Conservation (phyloP, 371 early-diverging fungal species). For the Apophysomyces sp. region DNA sequence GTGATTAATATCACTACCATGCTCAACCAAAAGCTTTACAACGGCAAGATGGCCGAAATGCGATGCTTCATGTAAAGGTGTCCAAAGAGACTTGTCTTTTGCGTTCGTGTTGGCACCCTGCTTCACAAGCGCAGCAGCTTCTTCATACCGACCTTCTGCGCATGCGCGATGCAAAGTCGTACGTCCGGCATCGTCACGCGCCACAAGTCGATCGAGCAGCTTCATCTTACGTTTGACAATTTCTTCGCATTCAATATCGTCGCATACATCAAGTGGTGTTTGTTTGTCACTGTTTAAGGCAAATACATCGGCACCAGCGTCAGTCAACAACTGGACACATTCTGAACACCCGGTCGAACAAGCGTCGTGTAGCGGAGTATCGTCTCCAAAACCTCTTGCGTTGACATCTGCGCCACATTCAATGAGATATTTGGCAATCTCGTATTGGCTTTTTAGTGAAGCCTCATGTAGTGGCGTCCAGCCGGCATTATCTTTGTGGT, state of each 20-base stretch:
- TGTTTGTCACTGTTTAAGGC: conserved; percentile 58
- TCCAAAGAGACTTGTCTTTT: conserved; percentile 69
- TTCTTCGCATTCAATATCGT: conserved; percentile 27
- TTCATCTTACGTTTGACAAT: conserved; percentile 30
- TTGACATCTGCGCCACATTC: conserved; percentile 60
- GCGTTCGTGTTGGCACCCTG: conserved; percentile 79
- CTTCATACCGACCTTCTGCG: conserved; percentile 21
- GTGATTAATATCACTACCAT: conserved; percentile 73
- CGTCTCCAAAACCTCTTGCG: conserved; percentile 59
- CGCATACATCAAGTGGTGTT: conserved; percentile 55
- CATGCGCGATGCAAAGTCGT: conserved; percentile 37
- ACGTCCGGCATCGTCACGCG: conserved; percentile 26
- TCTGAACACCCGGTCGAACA: conserved; percentile 65
- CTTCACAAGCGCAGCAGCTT: conserved; percentile 22
- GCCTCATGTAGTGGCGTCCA: conserved; percentile 73
- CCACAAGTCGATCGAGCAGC: conserved; percentile 31
- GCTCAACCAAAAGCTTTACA: conserved; percentile 62
- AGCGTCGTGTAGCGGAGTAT: conserved; percentile 84
- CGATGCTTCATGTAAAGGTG: conserved; percentile 84
- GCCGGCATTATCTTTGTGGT: conserved; percentile 63
- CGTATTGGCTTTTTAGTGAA: conserved; percentile 61
- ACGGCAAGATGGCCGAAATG: conserved; percentile 63
- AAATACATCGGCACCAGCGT: conserved; percentile 61
- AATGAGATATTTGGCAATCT: conserved; percentile 56
- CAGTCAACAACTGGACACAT: conserved; percentile 56